These are phyloP conservation scores for Brasilioporus rufonigricans DNA, from an alignment of 768 basidiomycete genomes.

Conservation along the genomic window DNA sequence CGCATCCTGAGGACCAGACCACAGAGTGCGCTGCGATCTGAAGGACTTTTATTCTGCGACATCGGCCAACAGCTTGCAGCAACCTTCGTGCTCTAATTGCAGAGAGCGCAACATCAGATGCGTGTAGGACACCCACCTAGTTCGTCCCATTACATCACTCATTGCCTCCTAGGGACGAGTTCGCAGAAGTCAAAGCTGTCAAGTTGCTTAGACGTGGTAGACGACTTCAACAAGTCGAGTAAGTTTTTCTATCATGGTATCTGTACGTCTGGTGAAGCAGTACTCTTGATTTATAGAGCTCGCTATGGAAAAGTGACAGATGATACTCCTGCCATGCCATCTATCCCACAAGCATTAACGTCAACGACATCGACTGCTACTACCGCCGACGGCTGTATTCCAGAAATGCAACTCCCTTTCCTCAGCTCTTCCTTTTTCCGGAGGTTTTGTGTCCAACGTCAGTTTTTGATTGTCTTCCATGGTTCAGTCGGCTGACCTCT, in stretches of 20 bases:
- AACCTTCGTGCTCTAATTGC: slow-evolving; percentile 80
- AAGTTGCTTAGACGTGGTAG: slow-evolving; percentile 79
- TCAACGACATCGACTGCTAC: slow-evolving; percentile 7
- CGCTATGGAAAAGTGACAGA: slow-evolving; percentile 72
- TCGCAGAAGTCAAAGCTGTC: slow-evolving; percentile 86
- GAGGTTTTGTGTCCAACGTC: slow-evolving; percentile 84
- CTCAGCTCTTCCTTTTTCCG: slow-evolving; percentile 84
- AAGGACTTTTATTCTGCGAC: slow-evolving; percentile 69
- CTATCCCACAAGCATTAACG: slow-evolving; percentile 26
- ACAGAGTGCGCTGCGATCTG: slow-evolving; percentile 89
- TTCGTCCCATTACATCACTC: neutral
- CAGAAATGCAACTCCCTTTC: slow-evolving; percentile 73
- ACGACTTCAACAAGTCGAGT: slow-evolving; percentile 84
- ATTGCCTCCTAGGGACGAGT: slow-evolving; percentile 67
- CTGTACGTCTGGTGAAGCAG: slow-evolving; percentile 1
- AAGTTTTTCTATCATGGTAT: slow-evolving; percentile 31
- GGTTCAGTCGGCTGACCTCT: slow-evolving; percentile 6
- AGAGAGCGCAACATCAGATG: slow-evolving; percentile 86
- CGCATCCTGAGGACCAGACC: neutral
- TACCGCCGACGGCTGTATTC: slow-evolving; percentile 45
- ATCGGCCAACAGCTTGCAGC: slow-evolving; percentile 40
- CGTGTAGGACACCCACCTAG: slow-evolving; percentile 68
- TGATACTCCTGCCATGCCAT: slow-evolving; percentile 27
- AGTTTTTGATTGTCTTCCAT: slow-evolving; percentile 22
- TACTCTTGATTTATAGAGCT: slow-evolving; percentile 44